Conservation (phyloP, 225 moss, liverwort and hornwort species). For the Physcomitrium patens region DNA sequence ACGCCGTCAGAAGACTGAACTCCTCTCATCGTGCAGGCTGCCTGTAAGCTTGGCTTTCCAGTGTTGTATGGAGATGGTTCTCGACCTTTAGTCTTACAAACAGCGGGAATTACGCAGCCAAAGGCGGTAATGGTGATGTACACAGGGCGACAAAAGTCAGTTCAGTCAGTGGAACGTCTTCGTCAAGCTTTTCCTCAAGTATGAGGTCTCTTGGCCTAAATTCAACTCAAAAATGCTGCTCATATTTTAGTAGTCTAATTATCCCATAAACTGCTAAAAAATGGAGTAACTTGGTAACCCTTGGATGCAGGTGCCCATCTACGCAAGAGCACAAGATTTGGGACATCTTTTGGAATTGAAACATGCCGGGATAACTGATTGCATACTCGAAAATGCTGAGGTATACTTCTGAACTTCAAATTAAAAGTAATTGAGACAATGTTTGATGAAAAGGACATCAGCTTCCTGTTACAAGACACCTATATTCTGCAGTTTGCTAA, state of each 20-base stretch:
- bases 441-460: background rate
- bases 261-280: background rate
- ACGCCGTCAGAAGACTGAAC: constrained; percentile 14
- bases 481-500: background rate
- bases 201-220: background rate
- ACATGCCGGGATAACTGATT: constrained; percentile 63
- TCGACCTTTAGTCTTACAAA: constrained; percentile 81
- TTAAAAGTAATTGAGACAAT: background rate
- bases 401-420: constrained; percentile 29
- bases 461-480: background rate
- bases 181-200: background rate
- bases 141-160: constrained; percentile 91
- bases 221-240: background rate
- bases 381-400: constrained; percentile 70
- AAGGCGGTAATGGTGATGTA: constrained; percentile 99
- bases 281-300: background rate
- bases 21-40: constrained; percentile 58
- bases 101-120: constrained; percentile 83
- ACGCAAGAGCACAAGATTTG: constrained; percentile 68
- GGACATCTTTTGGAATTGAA: constrained; percentile 74
- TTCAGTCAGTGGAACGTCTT: constrained; percentile 79
- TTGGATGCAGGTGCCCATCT: constrained; percentile 61
- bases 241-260: background rate
- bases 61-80: constrained; percentile 98
- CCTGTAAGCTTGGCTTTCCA: constrained; percentile 90